Base-by-base conservation (phyloP, 148 eudicot species). In the Drosera capensis region DNA sequence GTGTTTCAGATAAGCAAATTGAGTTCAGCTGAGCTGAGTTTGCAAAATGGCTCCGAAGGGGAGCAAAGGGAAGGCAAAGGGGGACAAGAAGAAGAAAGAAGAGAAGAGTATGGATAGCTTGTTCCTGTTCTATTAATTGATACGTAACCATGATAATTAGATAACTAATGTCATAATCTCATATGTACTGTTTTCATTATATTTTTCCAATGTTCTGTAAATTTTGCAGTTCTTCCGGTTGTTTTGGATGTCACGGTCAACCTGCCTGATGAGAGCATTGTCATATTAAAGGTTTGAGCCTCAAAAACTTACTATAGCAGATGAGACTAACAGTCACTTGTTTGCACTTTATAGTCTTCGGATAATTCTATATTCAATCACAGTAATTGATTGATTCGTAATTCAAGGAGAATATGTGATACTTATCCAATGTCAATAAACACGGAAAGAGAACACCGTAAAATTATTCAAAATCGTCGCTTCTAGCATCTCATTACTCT, bases 51-150 rank as follows among this genome's bases (percentile, higher is more conserved):
- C 99, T 48, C 94, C 85, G n/a, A 87, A 92, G 68, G 76, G 63
- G 65, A 81, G 88, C 31, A 86, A 78, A 45, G 99, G 99, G 46
- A 92, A 81, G 73, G 52, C 67, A 19, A 90, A 81, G 53, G 95
- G 86, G 20, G 99, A 85, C 21, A 85, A 78, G 90, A 92, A 81
- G 88, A 92, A 85, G 86, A 92, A 85, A 37, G 99, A 92, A 64
- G 99, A 85, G 40, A 92, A 92, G 66, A 84, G 99, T 92, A 76
- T 25, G 1, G 25, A 28, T 47, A 21, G 19, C 46, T 30, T 23
- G 42, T 34, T 43, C 42, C n/a, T n/a, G n/a, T 30, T 2, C 2
- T 43, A 43, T 25, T 20, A 20, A 15, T 2, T 8, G 31, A 6
- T 19, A 42, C n/a, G n/a, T n/a, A n/a, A n/a, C n/a, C n/a, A 26